Conservation (phyloP, 1,139 yeast genomes). For the Yamadazyma oceani region DNA sequence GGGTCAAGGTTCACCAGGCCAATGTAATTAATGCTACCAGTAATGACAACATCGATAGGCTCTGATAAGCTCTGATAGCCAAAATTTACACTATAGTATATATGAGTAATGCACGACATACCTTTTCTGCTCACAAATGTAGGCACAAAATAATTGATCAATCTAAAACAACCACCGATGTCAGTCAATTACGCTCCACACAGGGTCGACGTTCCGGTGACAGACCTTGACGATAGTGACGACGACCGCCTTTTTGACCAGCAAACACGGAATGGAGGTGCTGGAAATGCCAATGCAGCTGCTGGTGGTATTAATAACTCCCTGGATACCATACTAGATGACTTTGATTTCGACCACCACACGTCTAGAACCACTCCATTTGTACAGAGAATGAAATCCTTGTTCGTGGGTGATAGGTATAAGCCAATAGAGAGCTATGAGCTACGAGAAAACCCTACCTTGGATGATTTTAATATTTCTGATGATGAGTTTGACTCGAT, state of each 20-base stretch:
- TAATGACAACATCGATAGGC: slow-evolving; percentile 7
- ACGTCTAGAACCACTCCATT: slow-evolving; percentile 1
- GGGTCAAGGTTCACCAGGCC: slow-evolving; percentile 41
- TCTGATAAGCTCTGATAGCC: slow-evolving; percentile 1
- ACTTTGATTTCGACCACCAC: slow-evolving; percentile 9
- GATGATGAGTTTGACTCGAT: slow-evolving; percentile 5
- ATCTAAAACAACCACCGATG: slow-evolving; percentile 9
- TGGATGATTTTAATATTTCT: slow-evolving; percentile 7
- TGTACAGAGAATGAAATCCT: slow-evolving; percentile 3
- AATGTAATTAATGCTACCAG: slow-evolving; percentile 4
- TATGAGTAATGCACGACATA: not conserved
- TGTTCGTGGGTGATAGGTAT: slow-evolving; percentile 6
- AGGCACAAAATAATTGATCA: no score
- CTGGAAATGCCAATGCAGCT: no score
- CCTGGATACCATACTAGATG: slow-evolving; percentile 7
- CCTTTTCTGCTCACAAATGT: no score
- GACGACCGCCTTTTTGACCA: slow-evolving; percentile 41
- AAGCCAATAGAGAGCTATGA: slow-evolving; percentile 14
- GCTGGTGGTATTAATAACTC: no score
- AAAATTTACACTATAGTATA: no score
- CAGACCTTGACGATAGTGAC: slow-evolving; percentile 55
- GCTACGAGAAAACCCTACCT: slow-evolving; percentile 9
- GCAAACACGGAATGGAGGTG: slow-evolving; percentile 8
- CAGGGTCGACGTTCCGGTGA: slow-evolving; percentile 56
- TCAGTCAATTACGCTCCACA: slow-evolving; percentile 26